Evolutionary conservation across 768 basidiomycete species (phyloP).

Genomic region (Melanogaster broomeanus): DNA sequence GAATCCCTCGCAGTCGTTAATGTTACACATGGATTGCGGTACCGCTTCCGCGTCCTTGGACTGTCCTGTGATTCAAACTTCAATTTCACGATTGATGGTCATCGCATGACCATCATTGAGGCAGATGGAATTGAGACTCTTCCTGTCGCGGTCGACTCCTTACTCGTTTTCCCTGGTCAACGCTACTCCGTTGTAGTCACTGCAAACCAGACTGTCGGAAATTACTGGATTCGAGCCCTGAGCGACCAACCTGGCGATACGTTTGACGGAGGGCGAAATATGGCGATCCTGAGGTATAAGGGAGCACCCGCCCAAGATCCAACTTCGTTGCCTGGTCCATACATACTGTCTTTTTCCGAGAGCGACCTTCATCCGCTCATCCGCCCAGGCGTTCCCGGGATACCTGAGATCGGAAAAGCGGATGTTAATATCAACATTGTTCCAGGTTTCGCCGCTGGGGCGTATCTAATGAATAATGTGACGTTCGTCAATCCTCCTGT

Average conservation of each 20-base stretch:
- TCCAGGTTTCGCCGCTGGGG: not conserved
- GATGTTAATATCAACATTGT: conserved; percentile 26
- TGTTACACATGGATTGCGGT: conserved; percentile 43
- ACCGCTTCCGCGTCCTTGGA: conserved; percentile 43
- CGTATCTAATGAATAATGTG: conserved; percentile 27
- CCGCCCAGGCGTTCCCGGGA: conserved; percentile 19
- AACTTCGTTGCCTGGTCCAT: conserved; percentile 20
- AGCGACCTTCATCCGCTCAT: not conserved
- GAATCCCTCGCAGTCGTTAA: conserved; percentile 45
- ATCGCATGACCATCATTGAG: conserved; percentile 39
- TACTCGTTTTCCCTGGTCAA: conserved; percentile 41
- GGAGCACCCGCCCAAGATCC: conserved; percentile 28
- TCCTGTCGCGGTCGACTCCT: conserved; percentile 39
- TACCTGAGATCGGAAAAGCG: conserved; percentile 19
- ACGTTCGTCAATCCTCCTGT: conserved; percentile 41
- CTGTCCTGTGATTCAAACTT: conserved; percentile 35
- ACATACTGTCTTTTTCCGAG: conserved; percentile 8
- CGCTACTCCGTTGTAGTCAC: conserved; percentile 48
- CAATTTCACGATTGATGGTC: conserved; percentile 27
- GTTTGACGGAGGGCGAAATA: conserved; percentile 29
- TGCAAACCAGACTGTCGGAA: conserved; percentile 40
- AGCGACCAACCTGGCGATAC: conserved; percentile 29
- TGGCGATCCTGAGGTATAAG: conserved; percentile 21
- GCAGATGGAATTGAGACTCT: conserved; percentile 42
- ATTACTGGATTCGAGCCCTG: conserved; percentile 38